Conservation (phyloP, 2,329 filamentous ascomycete genomes). For the Dactylellina haptotyla region DNA sequence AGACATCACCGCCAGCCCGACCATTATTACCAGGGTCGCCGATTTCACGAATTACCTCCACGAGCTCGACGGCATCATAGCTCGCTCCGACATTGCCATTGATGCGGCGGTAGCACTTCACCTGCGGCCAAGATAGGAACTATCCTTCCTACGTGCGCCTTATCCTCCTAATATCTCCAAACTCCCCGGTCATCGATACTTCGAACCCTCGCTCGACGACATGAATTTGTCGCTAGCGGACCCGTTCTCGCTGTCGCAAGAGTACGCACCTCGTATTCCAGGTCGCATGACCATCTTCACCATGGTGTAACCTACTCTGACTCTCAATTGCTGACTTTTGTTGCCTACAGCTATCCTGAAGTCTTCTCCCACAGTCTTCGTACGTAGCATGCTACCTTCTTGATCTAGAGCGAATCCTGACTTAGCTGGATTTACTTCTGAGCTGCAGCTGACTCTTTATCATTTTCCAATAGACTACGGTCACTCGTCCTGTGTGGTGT, state of each 20-base stretch:
- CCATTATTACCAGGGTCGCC: neutral
- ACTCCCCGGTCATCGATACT: neutral
- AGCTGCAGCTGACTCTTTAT: constrained; percentile 84
- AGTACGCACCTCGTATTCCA: constrained; percentile 39
- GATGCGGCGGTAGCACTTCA: constrained; percentile 38
- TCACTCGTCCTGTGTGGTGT: constrained; percentile 76
- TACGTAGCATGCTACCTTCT: constrained; percentile 11
- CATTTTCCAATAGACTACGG: constrained; percentile 75
- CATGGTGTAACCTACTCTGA: constrained; percentile 4
- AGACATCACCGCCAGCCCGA: constrained; percentile 1
- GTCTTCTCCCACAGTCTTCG: constrained; percentile 53
- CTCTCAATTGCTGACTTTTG: constrained; percentile 8
- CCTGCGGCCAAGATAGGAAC: constrained; percentile 40
- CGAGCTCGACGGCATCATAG: neutral
- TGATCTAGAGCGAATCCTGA: neutral
- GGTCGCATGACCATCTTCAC: neutral
- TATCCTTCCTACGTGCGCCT: constrained; percentile 22
- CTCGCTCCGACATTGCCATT: neutral
- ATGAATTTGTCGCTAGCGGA: constrained; percentile 78
- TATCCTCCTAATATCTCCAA: neutral
- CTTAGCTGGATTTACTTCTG: constrained; percentile 65
- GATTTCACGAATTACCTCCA: neutral
- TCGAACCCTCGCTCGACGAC: constrained; percentile 10
- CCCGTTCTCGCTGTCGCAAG: constrained; percentile 74
- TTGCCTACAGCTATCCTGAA: constrained; percentile 55